Base-by-base conservation (phyloP, 73 alveolate genomes). In the Paramecium octaurelia region DNA sequence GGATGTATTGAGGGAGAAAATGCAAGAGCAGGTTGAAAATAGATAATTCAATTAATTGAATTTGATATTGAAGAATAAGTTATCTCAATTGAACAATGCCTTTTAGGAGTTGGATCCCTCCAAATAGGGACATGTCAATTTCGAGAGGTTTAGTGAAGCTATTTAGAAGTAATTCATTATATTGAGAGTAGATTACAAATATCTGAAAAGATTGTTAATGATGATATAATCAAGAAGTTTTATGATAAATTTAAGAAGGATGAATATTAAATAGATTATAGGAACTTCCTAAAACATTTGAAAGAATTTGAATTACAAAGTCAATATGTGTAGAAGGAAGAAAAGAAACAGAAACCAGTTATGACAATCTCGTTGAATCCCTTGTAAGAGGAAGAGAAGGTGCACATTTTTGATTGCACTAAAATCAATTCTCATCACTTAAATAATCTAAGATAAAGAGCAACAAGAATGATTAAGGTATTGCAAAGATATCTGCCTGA, bases 251-350 rank as follows among this genome's bases (percentile, higher is more conserved):
- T 70, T 35, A 89, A 89, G 35, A 89, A 50, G 14, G 94, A 89
- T 73, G 94, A 89, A 44, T 85, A 89, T 89, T 58, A 68, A n/a
- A 70, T 71, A 4, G 88, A 89, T 44, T 89, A 89, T 29, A 69
- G 91, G 59, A 68, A 68, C 9, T 89, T 89, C n/a, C 40, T 89
- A 40, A 83, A 89, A 46, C 75, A 64, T 71, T 68, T 89, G 42
- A 71, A 83, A 64, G 94, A 89, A 42, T 89, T 89, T 46, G 76
- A 42, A 27, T 44, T 89, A 23, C 36, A 70, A 8, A 59, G 92
- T 12, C 38, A 89, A 5, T 77, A 89, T 46, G 31, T 27, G 0
- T 23, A 89, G 24, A 48, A 58, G 76, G 60, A 71, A 68, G 83
- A 80, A 46, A 40, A 80, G 73, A 80, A 80, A 46, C 20, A 24